Evolutionary conservation across 495 filamentous ascomycete species (phyloP), one percentile per base, ranked within the genome.

Genomic region (Poronia punctata): DNA sequence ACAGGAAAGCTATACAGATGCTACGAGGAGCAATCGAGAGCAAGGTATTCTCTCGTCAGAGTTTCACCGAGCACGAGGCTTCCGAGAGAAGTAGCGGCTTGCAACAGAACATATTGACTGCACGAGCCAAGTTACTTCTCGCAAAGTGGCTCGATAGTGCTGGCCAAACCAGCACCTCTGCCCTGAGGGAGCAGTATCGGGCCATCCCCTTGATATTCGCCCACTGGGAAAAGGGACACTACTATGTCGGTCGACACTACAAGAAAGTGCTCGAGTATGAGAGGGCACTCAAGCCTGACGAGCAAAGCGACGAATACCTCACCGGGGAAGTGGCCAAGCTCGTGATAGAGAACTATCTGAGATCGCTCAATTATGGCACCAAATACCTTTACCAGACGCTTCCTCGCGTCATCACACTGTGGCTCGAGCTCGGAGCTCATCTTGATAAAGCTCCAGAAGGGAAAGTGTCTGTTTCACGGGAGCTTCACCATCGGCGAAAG

Each of bases 101-200:
- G 0, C 66, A 77, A 34, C 67, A 70, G 38, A 80, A 75, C 43
- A 56, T 80, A 19, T 53, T 81, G 27, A 68, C 67, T 12, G 78
- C 78, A 4, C 70, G 71, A 66, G 88, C 88, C 9, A 80, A 92
- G 49, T 66, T 97, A 10, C 69, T 96, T 40, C 70, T 94, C 25
- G 92, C 92, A n/a, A 95, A 94, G 61, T 98, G 92, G 92, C 77
- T 95, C 10, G 92, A 97, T 53, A 78, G 74, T 41, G 84, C 92
- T 12, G 92, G 93, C 10, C 88, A 96, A 56, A 95, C 87, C 2
- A 82, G 88, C 56, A 83, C 85, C 12, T 71, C 75, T 23, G 77
- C 79, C 4, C 76, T 96, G 40, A 79, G 84, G 19, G 70, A 78
- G 12, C 78, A 86, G 57, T 97, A 95, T 57, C 80, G 82, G 27